Base-by-base conservation (phyloP, 257 asterid genomes). In the Striga asiatica region DNA sequence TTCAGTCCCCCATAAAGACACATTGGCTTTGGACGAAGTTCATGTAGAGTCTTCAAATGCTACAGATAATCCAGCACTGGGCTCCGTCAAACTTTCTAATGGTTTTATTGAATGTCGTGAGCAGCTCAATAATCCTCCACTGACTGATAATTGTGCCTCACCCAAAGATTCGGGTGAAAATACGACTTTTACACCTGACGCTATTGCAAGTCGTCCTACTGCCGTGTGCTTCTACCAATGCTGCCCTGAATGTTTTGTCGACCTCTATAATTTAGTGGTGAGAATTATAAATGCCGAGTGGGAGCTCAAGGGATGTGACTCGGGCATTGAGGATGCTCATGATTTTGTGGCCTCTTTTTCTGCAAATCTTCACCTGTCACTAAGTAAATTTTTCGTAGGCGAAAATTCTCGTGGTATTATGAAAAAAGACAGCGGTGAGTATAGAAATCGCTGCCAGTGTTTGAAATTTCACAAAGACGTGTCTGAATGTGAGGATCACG, bases 281-380 rank as follows among this genome's bases (percentile, higher is more conserved):
- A 69, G 58, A 49, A 55, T 72, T 53, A 59, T 85, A 54, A 69
- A 58, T 22, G 4, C 24, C 3, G 73, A 77, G 70, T 74, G 78
- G 84, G 69, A 45, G 37, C 57, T 42, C 20, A 74, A 59, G 58
- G 74, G 75, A 56, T 66, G 53, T 11, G 72, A 71, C 50, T 68
- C 75, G 31, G 67, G 74, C 3, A 59, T 80, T 0, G 95, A 88
- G 55, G 97, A 81, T 31, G 71, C 78, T 65, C 79, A 88, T 37
- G 97, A 92, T 68, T 69, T 82, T 57, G 71, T 82, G 54, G 76
- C 89, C 62, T 70, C 91, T 16, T 68, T 84, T 54, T 83, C 99
- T 11, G 82, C 81, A 38, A 73, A 72, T 53, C 85, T 92, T 66
- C 89, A 81, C 49, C 60, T 80, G 16, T 68, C 80, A 13, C 73